These are phyloP conservation scores for Biscogniauxia marginata DNA, from an alignment of 2,329 filamentous ascomycete genomes.

Conservation along the genomic window DNA sequence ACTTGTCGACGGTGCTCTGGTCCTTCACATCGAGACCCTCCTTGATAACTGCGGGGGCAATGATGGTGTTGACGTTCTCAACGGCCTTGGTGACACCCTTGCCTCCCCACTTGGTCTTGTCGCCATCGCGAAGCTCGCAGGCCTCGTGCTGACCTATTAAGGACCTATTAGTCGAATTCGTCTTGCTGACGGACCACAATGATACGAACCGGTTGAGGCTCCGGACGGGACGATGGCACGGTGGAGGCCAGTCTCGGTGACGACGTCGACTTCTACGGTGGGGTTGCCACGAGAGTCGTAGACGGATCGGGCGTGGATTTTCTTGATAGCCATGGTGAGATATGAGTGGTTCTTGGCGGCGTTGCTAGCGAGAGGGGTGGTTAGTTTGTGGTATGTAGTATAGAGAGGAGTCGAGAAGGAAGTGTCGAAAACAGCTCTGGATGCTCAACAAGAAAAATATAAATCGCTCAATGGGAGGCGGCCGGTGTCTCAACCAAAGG, in stretches of 20 bases:
- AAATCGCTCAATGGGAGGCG: conserved; percentile 20
- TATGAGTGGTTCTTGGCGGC: conserved; percentile 1
- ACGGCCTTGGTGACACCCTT: conserved; percentile 88
- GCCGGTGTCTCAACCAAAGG: conserved; percentile 6
- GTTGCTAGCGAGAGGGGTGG: not conserved
- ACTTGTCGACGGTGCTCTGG: conserved; percentile 78
- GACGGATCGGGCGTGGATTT: conserved; percentile 90
- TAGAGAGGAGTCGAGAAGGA: conserved; percentile 2
- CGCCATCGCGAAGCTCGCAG: conserved; percentile 85
- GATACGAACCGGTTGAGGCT: conserved; percentile 80
- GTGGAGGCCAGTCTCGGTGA: conserved; percentile 95
- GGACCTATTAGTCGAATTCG: conserved; percentile 21
- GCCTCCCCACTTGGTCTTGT: conserved; percentile 82
- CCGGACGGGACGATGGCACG: conserved; percentile 96
- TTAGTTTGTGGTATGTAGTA: conserved; percentile 7
- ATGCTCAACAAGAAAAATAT: conserved; percentile 3
- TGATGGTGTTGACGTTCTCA: conserved; percentile 78
- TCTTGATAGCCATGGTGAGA: conserved; percentile 80
- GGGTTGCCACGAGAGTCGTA: conserved; percentile 99
- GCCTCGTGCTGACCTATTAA: conserved; percentile 79
- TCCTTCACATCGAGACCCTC: conserved; percentile 82
- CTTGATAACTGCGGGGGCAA: conserved; percentile 80
- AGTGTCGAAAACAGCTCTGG: conserved; percentile 5
- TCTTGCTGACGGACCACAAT: conserved; percentile 15
- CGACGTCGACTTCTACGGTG: conserved; percentile 96